A percentile compares a stretch with the other conserved stretches of the same genome.
Evolutionary conservation across 2,329 filamentous ascomycete genomes (phyloP).

Genomic region (Calonectria naviculata): DNA sequence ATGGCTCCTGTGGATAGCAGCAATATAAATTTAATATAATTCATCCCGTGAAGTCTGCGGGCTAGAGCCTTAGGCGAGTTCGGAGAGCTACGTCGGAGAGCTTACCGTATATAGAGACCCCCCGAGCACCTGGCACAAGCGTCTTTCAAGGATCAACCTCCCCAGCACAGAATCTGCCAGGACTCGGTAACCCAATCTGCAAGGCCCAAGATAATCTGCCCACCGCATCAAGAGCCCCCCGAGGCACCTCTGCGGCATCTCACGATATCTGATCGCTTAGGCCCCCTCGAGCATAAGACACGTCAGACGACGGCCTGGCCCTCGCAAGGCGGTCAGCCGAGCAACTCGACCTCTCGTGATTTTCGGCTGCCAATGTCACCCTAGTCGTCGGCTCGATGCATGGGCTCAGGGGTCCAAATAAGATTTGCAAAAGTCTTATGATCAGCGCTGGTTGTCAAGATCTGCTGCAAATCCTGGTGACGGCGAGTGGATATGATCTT

Average conservation of each 20-base stretch:
- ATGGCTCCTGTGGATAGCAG: neutral
- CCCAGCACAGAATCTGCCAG: neutral
- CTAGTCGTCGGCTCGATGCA: neutral
- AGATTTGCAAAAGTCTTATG: neutral
- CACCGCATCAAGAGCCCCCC: neutral
- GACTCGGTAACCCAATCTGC: neutral
- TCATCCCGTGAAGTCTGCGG: neutral
- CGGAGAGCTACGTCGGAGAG: neutral
- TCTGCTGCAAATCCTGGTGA: neutral
- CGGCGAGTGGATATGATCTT: neutral
- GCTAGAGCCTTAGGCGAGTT: neutral
- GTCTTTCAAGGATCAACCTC: neutral
- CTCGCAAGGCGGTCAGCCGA: neutral
- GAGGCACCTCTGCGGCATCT: neutral
- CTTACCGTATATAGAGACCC: neutral
- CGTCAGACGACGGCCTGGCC: neutral
- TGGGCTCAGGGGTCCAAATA: neutral
- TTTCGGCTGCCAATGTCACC: neutral
- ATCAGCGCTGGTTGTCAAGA: neutral
- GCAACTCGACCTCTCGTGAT: neutral
- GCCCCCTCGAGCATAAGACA: neutral
- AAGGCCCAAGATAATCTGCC: neutral
- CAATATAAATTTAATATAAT: conserved; percentile 1
- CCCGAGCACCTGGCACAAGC: neutral
- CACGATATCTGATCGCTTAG: neutral